Percentiles rank a stretch among this genome's conserved stretches.
Conservation (phyloP, 1,284 basidiomycete genomes). For the Boletus holoroseus region DNA sequence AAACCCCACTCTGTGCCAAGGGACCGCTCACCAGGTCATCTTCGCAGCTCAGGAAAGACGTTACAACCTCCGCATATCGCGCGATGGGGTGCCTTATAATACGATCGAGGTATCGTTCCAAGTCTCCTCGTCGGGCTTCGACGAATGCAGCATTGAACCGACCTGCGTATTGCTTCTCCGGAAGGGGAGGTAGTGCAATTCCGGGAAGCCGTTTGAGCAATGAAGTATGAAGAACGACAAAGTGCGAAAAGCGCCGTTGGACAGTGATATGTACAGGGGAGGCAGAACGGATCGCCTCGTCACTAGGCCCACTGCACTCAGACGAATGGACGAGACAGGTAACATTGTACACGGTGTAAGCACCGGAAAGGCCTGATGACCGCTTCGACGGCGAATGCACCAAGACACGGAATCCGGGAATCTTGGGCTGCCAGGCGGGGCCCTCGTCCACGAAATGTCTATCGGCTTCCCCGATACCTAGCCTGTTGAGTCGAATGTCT, state of each 20-base stretch:
- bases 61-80: slow-evolving; percentile 74
- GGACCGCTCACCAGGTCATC: slow-evolving; percentile 54
- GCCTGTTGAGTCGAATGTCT: slow-evolving; percentile 33
- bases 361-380: slow-evolving; percentile 57
- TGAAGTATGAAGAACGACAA: slow-evolving; percentile 69
- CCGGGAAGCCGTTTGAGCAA: slow-evolving; percentile 64
- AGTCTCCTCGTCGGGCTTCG: slow-evolving; percentile 71
- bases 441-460: slow-evolving; percentile 70
- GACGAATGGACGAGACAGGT: slow-evolving; percentile 60
- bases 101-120: slow-evolving; percentile 70
- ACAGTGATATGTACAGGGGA: slow-evolving; percentile 61
- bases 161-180: slow-evolving; percentile 78
- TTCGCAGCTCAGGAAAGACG: slow-evolving; percentile 74
- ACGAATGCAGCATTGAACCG: slow-evolving; percentile 78
- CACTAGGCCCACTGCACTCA: slow-evolving; percentile 25
- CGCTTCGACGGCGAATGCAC: slow-evolving; percentile 77
- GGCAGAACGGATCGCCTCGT: slow-evolving; percentile 22
- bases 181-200: slow-evolving; percentile 73
- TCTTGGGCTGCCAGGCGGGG: slow-evolving; percentile 66
- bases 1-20: slow-evolving; percentile 1
- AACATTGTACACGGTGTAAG: slow-evolving; percentile 72
- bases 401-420: slow-evolving; percentile 65
- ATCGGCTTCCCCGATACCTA: slow-evolving; percentile 52
- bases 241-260: slow-evolving; percentile 78
- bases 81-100: slow-evolving; percentile 75